phyloP scores from a whole-genome alignment of 345 rosid species.

The Rubroshorea leprosula region DNA sequence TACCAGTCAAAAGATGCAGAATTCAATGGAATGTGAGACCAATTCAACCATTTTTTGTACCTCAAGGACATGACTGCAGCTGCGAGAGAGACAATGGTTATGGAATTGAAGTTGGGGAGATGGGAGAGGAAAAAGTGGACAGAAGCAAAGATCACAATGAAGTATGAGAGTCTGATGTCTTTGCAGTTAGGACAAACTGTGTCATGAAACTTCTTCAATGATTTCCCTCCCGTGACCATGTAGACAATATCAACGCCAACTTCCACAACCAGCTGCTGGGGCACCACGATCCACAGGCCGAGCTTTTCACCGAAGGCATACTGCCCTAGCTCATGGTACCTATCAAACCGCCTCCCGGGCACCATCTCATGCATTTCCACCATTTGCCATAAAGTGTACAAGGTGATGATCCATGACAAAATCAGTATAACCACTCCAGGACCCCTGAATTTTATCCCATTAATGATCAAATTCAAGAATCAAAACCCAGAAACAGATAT shows the following conservation, averaged over 20 bases:
- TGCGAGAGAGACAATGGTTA: slow-evolving; percentile 50
- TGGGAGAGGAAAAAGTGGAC: slow-evolving; percentile 65
- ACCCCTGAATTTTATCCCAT: slow-evolving; percentile 47
- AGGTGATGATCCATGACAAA: slow-evolving; percentile 65
- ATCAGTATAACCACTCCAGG: slow-evolving; percentile 48
- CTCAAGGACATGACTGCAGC: slow-evolving; percentile 85
- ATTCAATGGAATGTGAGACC: not conserved
- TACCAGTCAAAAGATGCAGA: not conserved
- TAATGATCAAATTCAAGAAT: not conserved
- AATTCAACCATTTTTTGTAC: slow-evolving; percentile 16
- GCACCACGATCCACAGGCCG: slow-evolving; percentile 75
- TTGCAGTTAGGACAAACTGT: slow-evolving; percentile 44
- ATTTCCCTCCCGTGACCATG: slow-evolving; percentile 85
- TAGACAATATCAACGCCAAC: slow-evolving; percentile 62
- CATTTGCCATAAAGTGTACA: slow-evolving; percentile 90
- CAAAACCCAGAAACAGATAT: not conserved
- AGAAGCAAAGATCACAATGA: slow-evolving; percentile 69
- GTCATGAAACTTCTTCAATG: slow-evolving; percentile 62
- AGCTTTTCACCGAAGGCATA: slow-evolving; percentile 75
- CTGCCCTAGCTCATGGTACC: slow-evolving; percentile 78
- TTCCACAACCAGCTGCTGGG: slow-evolving; percentile 69
- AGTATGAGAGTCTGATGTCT: slow-evolving; percentile 44
- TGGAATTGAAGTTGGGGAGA: slow-evolving; percentile 75
- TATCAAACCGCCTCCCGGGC: slow-evolving; percentile 67
- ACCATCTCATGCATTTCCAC: slow-evolving; percentile 85